Evolutionary conservation across 179 eudicot species (phyloP).

Genomic region (Silene vulgaris): DNA sequence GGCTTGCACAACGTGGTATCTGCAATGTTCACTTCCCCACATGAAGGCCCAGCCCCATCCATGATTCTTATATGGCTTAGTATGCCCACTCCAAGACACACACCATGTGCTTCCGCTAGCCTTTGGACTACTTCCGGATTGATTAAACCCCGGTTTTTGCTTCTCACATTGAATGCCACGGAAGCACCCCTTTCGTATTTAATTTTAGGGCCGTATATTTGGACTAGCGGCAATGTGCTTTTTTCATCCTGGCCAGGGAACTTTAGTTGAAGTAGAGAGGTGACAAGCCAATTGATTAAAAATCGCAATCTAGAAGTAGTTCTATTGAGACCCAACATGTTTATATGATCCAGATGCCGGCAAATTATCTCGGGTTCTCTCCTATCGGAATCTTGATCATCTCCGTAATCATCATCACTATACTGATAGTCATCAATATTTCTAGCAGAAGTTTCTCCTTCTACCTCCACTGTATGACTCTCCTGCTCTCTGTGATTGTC

Average conservation of each 20-base stretch:
- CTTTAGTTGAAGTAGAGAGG: slow-evolving; percentile 75
- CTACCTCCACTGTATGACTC: slow-evolving; percentile 50
- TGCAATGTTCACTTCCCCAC: slow-evolving; percentile 41
- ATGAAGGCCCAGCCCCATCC: slow-evolving; percentile 49
- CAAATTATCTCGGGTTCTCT: slow-evolving; percentile 86
- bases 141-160: slow-evolving; percentile 56
- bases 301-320: slow-evolving; percentile 80
- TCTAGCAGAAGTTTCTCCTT: slow-evolving; percentile 58
- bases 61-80: slow-evolving; percentile 70
- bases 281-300: slow-evolving; percentile 93
- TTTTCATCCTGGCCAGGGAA: slow-evolving; percentile 45
- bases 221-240: slow-evolving; percentile 48
- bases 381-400: slow-evolving; percentile 59
- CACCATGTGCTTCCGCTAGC: slow-evolving; percentile 71
- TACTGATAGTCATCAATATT: slow-evolving; percentile 59
- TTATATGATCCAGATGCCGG: slow-evolving; percentile 91
- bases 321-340: slow-evolving; percentile 93
- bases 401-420: slow-evolving; percentile 72
- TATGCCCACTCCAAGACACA: slow-evolving; percentile 83
- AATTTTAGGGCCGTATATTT: slow-evolving; percentile 93
- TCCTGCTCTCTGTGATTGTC: slow-evolving; percentile 47
- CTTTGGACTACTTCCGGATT: slow-evolving; percentile 83
- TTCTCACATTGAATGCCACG: slow-evolving; percentile 86
- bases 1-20: slow-evolving; percentile 84
- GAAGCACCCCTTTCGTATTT: slow-evolving; percentile 96